Conservation (phyloP, 1,139 yeast species). For the Sugiyamaella paludigena region DNA sequence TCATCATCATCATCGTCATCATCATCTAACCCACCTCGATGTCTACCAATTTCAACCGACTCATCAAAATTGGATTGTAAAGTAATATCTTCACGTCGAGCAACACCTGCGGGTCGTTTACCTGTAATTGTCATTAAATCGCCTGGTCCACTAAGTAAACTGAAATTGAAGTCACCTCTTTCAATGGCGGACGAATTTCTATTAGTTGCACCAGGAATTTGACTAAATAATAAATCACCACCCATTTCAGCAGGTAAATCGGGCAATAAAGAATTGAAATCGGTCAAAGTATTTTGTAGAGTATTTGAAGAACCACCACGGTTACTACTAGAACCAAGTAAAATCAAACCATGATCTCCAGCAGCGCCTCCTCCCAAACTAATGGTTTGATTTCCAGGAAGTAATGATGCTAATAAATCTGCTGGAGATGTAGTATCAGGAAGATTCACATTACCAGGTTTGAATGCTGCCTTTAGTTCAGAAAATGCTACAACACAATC, state of each 20-base stretch:
- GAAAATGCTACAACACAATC: slow-evolving; percentile 79
- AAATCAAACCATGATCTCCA: slow-evolving; percentile 1
- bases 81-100: slow-evolving; percentile 14
- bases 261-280: slow-evolving; percentile 49
- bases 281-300: slow-evolving; percentile 75
- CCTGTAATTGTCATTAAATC: background rate
- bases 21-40: slow-evolving; percentile 24
- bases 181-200: background rate
- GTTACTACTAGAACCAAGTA: background rate
- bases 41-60: slow-evolving; percentile 54
- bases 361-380: background rate
- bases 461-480: slow-evolving; percentile 72
- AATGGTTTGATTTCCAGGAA: slow-evolving; percentile 3
- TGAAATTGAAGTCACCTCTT: slow-evolving; percentile 15
- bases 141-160: too few relatives aligned
- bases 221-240: slow-evolving; percentile 3
- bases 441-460: slow-evolving; percentile 47
- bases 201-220: background rate
- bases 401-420: slow-evolving; percentile 38
- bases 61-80: slow-evolving; percentile 26
- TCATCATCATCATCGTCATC: slow-evolving; percentile 24
- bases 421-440: slow-evolving; percentile 29
- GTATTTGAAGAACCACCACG: slow-evolving; percentile 31
- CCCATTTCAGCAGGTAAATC: slow-evolving; percentile 21
- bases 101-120: slow-evolving; percentile 19